A percentile compares a stretch with the other conserved stretches of the same genome.
Conservation (phyloP, 73 alveolate genomes). For the Paramecium pentaurelia region DNA sequence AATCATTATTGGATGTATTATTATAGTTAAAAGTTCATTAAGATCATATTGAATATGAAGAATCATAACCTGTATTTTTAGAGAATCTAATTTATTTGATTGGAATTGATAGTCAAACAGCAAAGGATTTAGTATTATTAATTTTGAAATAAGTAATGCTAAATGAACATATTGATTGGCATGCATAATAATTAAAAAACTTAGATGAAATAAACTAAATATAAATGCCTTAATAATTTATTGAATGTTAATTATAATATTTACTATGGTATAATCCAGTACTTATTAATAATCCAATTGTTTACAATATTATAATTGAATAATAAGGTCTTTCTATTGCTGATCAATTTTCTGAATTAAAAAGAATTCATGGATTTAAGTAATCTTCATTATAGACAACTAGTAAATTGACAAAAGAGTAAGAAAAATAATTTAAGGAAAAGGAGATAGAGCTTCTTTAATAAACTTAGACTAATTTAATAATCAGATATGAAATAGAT, state of each 20-base stretch:
- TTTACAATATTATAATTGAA: neutral
- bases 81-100: neutral
- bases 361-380: neutral
- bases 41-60: neutral
- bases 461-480: neutral
- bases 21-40: neutral
- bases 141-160: neutral
- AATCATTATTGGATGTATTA: neutral
- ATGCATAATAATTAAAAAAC: neutral
- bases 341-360: neutral
- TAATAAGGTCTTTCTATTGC: neutral
- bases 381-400: neutral
- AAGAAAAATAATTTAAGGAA: neutral
- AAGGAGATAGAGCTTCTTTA: neutral
- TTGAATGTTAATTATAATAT: neutral
- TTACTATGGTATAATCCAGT: neutral
- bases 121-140: neutral
- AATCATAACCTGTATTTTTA: neutral
- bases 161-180: constrained; percentile 35
- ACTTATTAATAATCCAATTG: neutral
- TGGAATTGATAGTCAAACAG: neutral
- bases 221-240: neutral
- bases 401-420: neutral
- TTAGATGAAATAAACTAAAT: neutral
- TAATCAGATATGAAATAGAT: neutral